Percentiles rank a stretch among this genome's conserved stretches.
Conservation (phyloP, 75 land plant genomes). For the Ceratopteris richardii region DNA sequence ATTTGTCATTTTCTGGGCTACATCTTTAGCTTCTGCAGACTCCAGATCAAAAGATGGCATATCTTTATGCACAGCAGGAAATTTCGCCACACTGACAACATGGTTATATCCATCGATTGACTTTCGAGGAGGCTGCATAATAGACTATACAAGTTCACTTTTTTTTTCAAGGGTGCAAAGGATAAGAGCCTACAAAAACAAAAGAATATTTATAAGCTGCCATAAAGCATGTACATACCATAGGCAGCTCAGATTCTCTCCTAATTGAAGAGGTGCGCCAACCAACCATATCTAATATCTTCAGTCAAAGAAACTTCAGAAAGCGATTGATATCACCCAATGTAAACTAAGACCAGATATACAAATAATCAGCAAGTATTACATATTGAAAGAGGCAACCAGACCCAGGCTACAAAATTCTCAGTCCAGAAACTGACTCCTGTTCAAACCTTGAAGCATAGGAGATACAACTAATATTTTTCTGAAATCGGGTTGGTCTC, state of each 20-base stretch:
- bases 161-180: not conserved
- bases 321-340: not conserved
- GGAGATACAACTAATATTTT: too few species aligned
- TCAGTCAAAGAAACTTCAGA: not conserved
- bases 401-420: too few species aligned
- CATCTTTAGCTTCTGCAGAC: conserved; percentile 80
- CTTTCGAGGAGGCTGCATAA: conserved; percentile 54
- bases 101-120: conserved; percentile 90
- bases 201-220: too few species aligned
- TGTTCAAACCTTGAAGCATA: too few species aligned
- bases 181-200: too few species aligned
- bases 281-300: conserved; percentile 71
- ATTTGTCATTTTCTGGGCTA: conserved; percentile 58
- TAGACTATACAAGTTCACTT: too few species aligned
- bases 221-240: too few species aligned
- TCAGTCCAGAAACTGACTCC: too few species aligned
- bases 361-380: too few species aligned
- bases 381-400: too few species aligned
- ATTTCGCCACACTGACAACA: conserved; percentile 71
- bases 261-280: conserved; percentile 96
- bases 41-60: conserved; percentile 53
- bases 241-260: conserved; percentile 70
- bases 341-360: not conserved
- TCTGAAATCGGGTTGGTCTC: too few species aligned
- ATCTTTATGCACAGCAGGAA: conserved; percentile 61